phyloP scores from a whole-genome alignment of 176 grass and related monocot genomes.

The Oryza brachyantha region DNA sequence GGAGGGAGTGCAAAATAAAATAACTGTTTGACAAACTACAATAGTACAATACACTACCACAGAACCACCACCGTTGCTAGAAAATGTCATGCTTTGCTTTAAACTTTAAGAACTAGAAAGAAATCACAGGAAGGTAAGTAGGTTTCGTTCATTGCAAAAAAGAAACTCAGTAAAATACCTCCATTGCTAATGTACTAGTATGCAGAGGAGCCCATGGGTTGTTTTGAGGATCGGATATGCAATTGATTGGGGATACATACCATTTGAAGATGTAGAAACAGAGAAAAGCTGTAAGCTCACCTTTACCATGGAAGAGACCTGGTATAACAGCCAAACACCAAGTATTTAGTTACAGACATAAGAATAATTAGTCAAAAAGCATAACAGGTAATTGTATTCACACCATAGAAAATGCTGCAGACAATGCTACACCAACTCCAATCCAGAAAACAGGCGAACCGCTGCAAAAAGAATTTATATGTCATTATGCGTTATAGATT shows the following conservation, averaged over 20 bases:
- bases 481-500: not conserved
- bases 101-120: conserved; percentile 15
- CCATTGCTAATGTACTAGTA: not conserved
- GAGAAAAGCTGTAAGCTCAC: conserved; percentile 48
- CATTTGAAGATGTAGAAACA: conserved; percentile 13
- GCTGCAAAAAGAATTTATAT: conserved; percentile 43
- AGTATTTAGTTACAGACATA: conserved; percentile 29
- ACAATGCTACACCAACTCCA: conserved; percentile 85
- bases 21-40: not conserved
- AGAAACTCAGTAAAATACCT: conserved; percentile 12
- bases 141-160: conserved; percentile 1
- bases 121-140: not conserved
- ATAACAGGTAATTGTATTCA: conserved; percentile 19
- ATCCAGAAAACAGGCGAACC: conserved; percentile 98
- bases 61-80: not conserved
- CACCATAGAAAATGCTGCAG: conserved; percentile 74
- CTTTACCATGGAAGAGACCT: conserved; percentile 84
- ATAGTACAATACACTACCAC: not conserved
- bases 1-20: conserved; percentile 25
- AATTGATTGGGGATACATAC: conserved; percentile 28
- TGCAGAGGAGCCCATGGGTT: not conserved
- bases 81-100: not conserved
- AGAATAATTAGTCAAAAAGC: not conserved
- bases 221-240: not conserved
- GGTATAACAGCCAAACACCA: conserved; percentile 30